These are phyloP conservation scores for Pestalotiopsis sp. DNA, from an alignment of 2,329 filamentous ascomycete genomes.

Conservation along the genomic window DNA sequence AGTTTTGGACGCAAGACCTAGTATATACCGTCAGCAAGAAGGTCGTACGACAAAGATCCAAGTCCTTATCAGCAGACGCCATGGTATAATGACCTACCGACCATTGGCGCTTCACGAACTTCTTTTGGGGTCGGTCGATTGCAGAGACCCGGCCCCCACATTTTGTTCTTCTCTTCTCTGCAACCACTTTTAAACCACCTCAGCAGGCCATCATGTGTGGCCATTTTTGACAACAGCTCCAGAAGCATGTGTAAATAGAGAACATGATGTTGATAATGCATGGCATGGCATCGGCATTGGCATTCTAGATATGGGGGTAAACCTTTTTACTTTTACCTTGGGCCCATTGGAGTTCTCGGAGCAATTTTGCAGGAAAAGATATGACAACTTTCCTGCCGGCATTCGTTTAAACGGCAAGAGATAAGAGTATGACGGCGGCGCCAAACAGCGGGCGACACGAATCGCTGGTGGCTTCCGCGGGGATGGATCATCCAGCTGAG, in stretches of 20 bases:
- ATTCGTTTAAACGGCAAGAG: conserved; percentile 47
- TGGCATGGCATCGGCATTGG: conserved; percentile 51
- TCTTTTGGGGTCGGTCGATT: conserved; percentile 16
- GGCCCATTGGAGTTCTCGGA: conserved; percentile 51
- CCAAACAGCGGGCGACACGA: conserved; percentile 13
- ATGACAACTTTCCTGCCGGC: conserved; percentile 37
- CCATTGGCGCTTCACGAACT: conserved; percentile 23
- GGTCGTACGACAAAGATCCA: conserved; percentile 55
- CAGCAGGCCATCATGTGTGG: conserved; percentile 31
- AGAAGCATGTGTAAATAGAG: conserved; percentile 51
- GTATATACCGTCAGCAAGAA: conserved; percentile 77
- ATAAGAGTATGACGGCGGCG: conserved; percentile 18
- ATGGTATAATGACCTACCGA: conserved; percentile 42
- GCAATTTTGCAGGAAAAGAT: conserved; percentile 41
- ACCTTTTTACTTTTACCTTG: conserved; percentile 30
- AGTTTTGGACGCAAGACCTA: conserved; percentile 71
- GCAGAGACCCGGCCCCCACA: conserved; percentile 20
- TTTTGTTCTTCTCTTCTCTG: conserved; percentile 32
- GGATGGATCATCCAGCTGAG: conserved; percentile 31
- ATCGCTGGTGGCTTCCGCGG: conserved; percentile 21
- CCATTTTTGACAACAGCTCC: conserved; percentile 36
- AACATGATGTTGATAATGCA: conserved; percentile 52
- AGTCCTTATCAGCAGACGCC: conserved; percentile 44
- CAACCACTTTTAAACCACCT: conserved; percentile 31
- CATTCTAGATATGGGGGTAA: conserved; percentile 48